Evolutionary conservation across 257 asterid genomes (phyloP), one percentile per base, ranked within the genome.

Genomic region (Salvia rosmarinus): DNA sequence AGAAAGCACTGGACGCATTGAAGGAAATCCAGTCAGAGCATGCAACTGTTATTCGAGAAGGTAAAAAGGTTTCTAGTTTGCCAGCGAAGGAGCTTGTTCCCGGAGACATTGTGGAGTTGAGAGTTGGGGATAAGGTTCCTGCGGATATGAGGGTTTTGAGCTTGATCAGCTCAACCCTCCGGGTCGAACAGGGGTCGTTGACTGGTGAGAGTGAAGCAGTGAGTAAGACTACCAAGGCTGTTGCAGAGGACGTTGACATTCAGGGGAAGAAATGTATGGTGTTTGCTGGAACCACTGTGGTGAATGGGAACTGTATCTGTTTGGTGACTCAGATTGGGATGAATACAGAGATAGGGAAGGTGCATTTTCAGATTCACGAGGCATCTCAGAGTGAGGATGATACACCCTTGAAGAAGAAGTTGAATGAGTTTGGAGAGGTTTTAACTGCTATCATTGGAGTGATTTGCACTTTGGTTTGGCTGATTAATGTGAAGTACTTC

Each of bases 201-300:
- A 95, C 99, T 0, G 99, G 99, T 49, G 99, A 95, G 79, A 95
- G 99, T 74, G 97, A 91, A 80, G 98, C 98, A 3, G 98, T 91
- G 61, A 85, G 91, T 80, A 95, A 92, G 87, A 89, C 94, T 25
- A 79, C 90, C 35, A 95, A 89, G 87, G 79, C 89, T 63, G 98
- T 91, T 40, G 79, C 86, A 0, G 95, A 87, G 78, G 95, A 95
- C 74, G 95, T 90, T 51, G 99, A 95, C 82, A 91, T 95, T 76
- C 99, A 91, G 81, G 98, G 99, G 46, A 95, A 95, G 79, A 95
- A 90, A 77, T 88, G 98, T 68, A 90, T 95, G 96, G 92, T 95
- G 63, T 95, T 95, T 85, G 96, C 99, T 47, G 98, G 99, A 67
- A 95, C 98, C 0, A 91, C 99, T 25, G 95, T 95, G 78, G 99